phyloP scores from a whole-genome alignment of 371 early-diverging fungal genomes.

The Apophysomyces sp. region DNA sequence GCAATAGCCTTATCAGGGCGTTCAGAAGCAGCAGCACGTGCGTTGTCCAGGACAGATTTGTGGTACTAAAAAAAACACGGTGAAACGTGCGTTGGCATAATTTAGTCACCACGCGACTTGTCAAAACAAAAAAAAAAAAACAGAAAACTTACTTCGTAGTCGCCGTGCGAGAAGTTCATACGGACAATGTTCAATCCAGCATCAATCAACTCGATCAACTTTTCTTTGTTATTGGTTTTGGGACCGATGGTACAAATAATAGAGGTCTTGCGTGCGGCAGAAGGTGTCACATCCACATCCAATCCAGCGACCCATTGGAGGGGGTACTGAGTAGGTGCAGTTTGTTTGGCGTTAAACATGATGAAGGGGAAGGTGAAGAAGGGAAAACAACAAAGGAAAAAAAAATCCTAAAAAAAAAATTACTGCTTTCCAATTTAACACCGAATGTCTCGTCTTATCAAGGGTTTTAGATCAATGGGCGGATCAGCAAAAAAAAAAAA shows the following conservation, averaged over 20 bases:
- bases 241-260: conserved; percentile 89
- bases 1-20: conserved; percentile 50
- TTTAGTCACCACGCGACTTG: no score
- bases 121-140: background rate
- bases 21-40: conserved; percentile 59
- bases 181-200: conserved; percentile 96
- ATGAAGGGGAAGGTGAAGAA: background rate
- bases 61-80: conserved; percentile 59
- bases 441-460: background rate
- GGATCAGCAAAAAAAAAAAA: conserved; percentile 1
- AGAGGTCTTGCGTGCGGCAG: conserved; percentile 72
- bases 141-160: conserved; percentile 57
- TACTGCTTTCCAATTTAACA: background rate
- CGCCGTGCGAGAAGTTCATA: conserved; percentile 93
- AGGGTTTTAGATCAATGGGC: conserved; percentile 1
- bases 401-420: conserved; percentile 1
- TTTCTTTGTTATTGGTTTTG: conserved; percentile 75
- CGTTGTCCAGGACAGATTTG: conserved; percentile 75
- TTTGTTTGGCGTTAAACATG: conserved; percentile 5
- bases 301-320: conserved; percentile 76
- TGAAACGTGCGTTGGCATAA: background rate
- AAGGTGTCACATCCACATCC: conserved; percentile 61
- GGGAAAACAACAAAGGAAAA: background rate
- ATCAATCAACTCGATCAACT: conserved; percentile 76
- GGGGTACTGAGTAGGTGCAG: conserved; percentile 17